These are phyloP conservation scores for Thelonectria blattea DNA, from an alignment of 2,329 filamentous ascomycete genomes.

Conservation along the genomic window DNA sequence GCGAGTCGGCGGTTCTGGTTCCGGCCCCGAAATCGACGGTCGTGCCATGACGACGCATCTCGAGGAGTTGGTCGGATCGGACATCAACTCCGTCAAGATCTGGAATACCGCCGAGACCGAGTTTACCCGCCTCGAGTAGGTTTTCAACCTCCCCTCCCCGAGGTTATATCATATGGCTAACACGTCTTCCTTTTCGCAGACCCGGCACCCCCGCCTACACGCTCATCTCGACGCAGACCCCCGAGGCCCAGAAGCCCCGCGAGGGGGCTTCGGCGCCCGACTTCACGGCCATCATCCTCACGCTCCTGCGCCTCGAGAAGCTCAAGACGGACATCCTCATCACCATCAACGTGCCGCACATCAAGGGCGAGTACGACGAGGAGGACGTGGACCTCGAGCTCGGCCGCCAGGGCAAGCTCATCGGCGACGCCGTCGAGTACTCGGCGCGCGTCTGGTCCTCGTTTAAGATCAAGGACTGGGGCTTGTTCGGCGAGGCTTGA, in stretches of 20 bases:
- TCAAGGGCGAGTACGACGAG: slow-evolving; percentile 74
- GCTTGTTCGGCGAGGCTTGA: slow-evolving; percentile 62
- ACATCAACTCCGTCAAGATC: slow-evolving; percentile 68
- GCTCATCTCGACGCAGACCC: slow-evolving; percentile 69
- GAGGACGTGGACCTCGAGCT: slow-evolving; percentile 72
- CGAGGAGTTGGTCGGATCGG: slow-evolving; percentile 70
- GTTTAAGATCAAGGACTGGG: slow-evolving; percentile 83
- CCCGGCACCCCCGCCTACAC: slow-evolving; percentile 67
- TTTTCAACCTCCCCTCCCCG: slow-evolving; percentile 3
- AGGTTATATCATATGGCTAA: neutral
- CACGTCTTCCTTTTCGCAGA: slow-evolving; percentile 38
- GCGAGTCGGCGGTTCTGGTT: slow-evolving; percentile 66
- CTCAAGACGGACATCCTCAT: slow-evolving; percentile 82
- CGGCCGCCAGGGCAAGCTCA: slow-evolving; percentile 69
- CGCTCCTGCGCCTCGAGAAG: slow-evolving; percentile 76
- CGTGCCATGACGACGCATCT: slow-evolving; percentile 73
- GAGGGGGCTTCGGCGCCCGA: slow-evolving; percentile 53
- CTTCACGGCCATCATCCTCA: slow-evolving; percentile 78
- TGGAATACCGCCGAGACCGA: slow-evolving; percentile 68
- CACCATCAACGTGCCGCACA: slow-evolving; percentile 87
- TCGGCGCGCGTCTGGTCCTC: slow-evolving; percentile 71
- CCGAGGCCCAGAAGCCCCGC: slow-evolving; percentile 44
- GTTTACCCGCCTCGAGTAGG: slow-evolving; percentile 62
- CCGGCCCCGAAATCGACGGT: slow-evolving; percentile 67
- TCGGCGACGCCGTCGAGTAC: slow-evolving; percentile 72